A percentile compares a stretch with the other conserved stretches of the same genome.
Conservation (phyloP, 768 basidiomycete species). For the Russula abietina region DNA sequence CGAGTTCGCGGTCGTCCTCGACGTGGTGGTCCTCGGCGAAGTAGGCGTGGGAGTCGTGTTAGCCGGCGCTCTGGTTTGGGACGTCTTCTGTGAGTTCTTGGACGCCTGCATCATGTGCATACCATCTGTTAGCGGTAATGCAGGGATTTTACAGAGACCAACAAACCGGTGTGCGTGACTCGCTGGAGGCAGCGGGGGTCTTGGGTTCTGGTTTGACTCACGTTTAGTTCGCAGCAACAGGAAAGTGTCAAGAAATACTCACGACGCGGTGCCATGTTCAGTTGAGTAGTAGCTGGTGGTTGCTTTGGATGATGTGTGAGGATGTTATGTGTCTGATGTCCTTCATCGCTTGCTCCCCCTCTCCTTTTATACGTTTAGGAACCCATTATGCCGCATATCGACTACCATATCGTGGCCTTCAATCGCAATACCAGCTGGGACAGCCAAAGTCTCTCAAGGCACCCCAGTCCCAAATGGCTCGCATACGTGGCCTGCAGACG, state of each 20-base stretch:
- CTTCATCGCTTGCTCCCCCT: neutral
- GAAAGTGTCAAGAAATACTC: neutral
- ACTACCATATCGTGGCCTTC: neutral
- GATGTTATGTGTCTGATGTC: conserved; percentile 6
- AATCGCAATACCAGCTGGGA: neutral
- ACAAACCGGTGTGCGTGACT: conserved; percentile 6
- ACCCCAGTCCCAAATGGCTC: neutral
- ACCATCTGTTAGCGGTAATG: neutral
- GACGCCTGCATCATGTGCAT: neutral
- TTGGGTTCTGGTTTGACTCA: neutral
- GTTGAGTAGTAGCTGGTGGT: neutral
- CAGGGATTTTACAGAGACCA: neutral
- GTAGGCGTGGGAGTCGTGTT: neutral
- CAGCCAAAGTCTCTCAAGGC: conserved; percentile 18
- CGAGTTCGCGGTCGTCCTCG: neutral
- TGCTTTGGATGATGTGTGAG: conserved; percentile 10
- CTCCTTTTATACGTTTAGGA: conserved; percentile 9
- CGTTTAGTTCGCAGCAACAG: neutral
- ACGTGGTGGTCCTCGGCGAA: too few relatives aligned
- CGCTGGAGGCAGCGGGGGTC: neutral
- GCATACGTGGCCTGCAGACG: conserved; percentile 15
- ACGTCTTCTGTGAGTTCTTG: neutral
- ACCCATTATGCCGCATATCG: neutral
- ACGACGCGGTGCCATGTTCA: conserved; percentile 17
- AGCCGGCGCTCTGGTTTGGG: neutral